Evolutionary conservation across 352 stramenopile genomes (phyloP).

Genomic region (Salisapilia sapeloensis): DNA sequence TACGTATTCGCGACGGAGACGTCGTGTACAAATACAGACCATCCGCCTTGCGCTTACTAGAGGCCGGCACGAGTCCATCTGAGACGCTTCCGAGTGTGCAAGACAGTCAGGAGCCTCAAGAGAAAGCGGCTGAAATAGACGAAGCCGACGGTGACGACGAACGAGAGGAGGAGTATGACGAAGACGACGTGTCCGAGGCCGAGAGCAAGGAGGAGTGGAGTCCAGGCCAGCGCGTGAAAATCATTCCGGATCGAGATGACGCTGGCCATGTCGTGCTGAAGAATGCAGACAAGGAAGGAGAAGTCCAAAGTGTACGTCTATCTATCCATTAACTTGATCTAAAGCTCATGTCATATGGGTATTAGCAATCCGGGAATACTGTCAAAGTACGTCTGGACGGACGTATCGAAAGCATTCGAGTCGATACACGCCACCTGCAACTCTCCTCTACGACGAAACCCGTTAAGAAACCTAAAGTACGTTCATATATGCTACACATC

Average conservation of each 20-base stretch:
- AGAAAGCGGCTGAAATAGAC: background rate
- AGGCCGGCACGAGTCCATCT: constrained; percentile 6
- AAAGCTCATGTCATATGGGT: background rate
- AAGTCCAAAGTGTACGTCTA: constrained; percentile 33
- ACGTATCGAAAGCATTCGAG: too few relatives aligned
- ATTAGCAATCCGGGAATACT: too few relatives aligned
- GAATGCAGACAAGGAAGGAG: constrained; percentile 40
- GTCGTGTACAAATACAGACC: constrained; percentile 81
- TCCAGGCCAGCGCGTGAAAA: background rate
- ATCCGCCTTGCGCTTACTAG: constrained; percentile 45
- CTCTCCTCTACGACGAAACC: too few relatives aligned
- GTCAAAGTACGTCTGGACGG: too few relatives aligned
- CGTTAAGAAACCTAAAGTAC: too few relatives aligned
- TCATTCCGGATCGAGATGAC: too few relatives aligned
- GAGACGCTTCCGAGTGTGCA: background rate
- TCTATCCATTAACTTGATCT: background rate
- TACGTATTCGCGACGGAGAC: constrained; percentile 63
- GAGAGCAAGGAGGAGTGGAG: constrained; percentile 4
- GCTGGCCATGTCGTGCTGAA: too few relatives aligned
- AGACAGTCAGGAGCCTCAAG: background rate
- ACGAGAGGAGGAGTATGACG: constrained; percentile 9
- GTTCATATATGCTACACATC: too few relatives aligned
- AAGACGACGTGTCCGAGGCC: constrained; percentile 6
- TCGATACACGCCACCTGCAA: too few relatives aligned
- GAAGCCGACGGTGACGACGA: constrained; percentile 5